Evolutionary conservation across 805 yeast species (phyloP), one percentile per base, ranked within the genome.

Genomic region (Nakazawaea molendinolei): DNA sequence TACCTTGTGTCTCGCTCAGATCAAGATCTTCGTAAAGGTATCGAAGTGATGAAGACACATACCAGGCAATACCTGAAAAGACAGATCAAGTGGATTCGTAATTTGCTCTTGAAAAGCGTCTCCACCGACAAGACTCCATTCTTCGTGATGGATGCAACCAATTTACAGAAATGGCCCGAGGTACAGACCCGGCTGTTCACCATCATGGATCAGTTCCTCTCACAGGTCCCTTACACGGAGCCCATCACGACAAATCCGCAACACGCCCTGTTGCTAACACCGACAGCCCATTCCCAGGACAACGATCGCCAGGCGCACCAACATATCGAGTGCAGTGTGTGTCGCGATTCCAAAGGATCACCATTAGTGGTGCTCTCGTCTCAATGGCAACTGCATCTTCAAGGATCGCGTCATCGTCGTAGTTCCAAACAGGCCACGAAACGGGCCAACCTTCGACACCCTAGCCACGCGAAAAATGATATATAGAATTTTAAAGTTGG

Each of bases 51-150:
- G 97, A 89, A 90, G 52, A 59, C 74, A 0, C 66, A 81, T 28
- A 92, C 98, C 0, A 61, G 95, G 37, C 83, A 80, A 49, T 92
- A 92, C 56, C 95, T 97, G 1, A 79, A 78, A 43, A 71, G 72
- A 43, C 98, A 92, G 53, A 77, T 86, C 9, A 87, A 86, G 53
- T 92, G 97, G 97, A 87, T 92, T 43, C 69, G 71, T 33, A 84
- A 81, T n/a, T n/a, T n/a, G n/a, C 45, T 64, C 76, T 40, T 57
- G 92, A 10, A 67, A 79, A 0, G 74, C 77, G 0, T 87, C 80
- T 54, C 53, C 79, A 14, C 53, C 56, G 14, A 64, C 64, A 36
- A 83, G 76, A 43, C 67, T 0, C 69, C 73, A 26, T 51, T 85
- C 5, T 84, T 72, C 42, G 49, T 86, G 0, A 56, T 89, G 5